Evolutionary conservation across 176 grass and related monocot species (phyloP).

Genomic region (Tuctoria greenei): DNA sequence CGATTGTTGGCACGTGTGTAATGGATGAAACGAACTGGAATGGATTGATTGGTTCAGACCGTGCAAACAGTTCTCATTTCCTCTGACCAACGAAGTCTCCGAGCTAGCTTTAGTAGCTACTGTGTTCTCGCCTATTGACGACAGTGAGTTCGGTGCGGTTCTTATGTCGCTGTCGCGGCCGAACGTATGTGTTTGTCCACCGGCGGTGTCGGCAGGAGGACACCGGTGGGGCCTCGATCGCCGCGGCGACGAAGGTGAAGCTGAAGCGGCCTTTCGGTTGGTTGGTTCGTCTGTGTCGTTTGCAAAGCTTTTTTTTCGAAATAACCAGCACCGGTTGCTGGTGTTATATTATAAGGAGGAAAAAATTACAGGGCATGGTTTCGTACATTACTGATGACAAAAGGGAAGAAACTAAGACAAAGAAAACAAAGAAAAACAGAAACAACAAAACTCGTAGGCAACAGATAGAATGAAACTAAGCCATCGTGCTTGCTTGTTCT

Average conservation of each 20-base stretch:
- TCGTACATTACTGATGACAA: too few species aligned
- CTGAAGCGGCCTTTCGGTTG: slow-evolving; percentile 42
- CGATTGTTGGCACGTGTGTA: not conserved
- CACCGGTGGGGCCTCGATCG: slow-evolving; percentile 51
- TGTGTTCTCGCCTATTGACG: not conserved
- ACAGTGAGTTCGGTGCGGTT: not conserved
- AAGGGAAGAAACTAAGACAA: too few species aligned
- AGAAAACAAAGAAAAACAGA: too few species aligned
- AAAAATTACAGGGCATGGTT: too few species aligned
- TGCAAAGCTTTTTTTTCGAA: too few species aligned
- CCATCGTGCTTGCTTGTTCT: too few species aligned
- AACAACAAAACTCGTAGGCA: too few species aligned
- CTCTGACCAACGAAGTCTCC: not conserved
- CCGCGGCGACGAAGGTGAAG: slow-evolving; percentile 11
- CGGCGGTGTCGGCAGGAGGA: slow-evolving; percentile 52
- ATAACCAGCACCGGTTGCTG: too few species aligned
- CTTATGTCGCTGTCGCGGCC: slow-evolving; percentile 38
- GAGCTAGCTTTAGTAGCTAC: too few species aligned
- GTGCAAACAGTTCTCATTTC: not conserved
- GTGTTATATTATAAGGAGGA: too few species aligned
- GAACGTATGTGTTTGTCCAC: slow-evolving; percentile 10
- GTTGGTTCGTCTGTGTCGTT: not conserved
- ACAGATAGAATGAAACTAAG: too few species aligned
- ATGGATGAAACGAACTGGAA: not conserved
- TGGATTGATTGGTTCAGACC: not conserved